Base-by-base conservation (phyloP, 176 grass and related monocot species). In the Carex myosuroides region DNA sequence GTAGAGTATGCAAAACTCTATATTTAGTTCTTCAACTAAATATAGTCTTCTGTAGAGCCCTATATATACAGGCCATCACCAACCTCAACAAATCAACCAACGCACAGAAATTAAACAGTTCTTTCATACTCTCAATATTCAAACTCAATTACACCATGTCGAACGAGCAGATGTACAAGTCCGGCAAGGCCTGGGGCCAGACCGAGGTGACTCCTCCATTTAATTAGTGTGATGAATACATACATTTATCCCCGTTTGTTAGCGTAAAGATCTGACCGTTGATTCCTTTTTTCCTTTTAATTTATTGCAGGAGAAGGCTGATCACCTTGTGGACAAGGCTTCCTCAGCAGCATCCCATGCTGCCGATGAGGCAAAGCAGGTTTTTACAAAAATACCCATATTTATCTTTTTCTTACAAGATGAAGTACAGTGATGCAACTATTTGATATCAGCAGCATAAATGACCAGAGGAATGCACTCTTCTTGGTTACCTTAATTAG, bases 11-110 rank as follows among this genome's bases (percentile, higher is more conserved):
- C 52, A 78, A 17, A 33, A 18, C 52, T 18, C 73, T 56, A 57
- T 78, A 32, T 78, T 57, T 78, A 78, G 73, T 57, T 57, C 26
- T 75, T 56, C 50, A 78, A 78, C 73, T 78, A 57, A 78, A 78
- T n/a, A 78, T 78, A 78, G 73, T 57, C 24, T 78, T 13, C 6
- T 78, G 9, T 17, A 56, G 57, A 78, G 2, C 50, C 7, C 52
- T 57, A 78, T 57, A 78, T 78, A 78, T 57, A 56, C 48, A 8
- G 13, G 73, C 73, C 73, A 57, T 78, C 73, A 57, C 11, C 3
- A 55, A 17, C 52, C 26, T 6, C 2, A 18, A 57, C 16, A 29
- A 29, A 29, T 56, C 48, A 76, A 57, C 24, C 46, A 55, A 33
- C 10, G 4, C 22, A 78, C 24, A 78, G 2, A 78, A 56, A 78